A percentile compares a stretch with the other conserved stretches of the same genome.
Evolutionary conservation across 352 stramenopile genomes (phyloP).

Genomic region (Plasmopara viticola): DNA sequence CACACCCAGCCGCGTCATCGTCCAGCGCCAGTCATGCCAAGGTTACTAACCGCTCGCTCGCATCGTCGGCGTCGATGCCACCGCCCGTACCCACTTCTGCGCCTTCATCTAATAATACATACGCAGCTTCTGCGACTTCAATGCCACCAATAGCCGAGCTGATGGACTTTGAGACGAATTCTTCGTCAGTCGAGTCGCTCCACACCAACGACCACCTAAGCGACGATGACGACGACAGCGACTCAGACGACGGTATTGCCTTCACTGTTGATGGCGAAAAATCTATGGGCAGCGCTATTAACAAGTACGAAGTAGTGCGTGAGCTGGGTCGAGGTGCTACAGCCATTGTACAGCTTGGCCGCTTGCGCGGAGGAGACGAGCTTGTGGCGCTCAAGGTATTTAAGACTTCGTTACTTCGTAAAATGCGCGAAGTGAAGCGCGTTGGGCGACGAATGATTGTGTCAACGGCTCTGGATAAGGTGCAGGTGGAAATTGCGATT

Average conservation of each 20-base stretch:
- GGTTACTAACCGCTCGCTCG: constrained; percentile 3
- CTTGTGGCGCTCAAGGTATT: constrained; percentile 82
- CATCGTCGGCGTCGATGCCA: constrained; percentile 23
- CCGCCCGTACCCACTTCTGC: constrained; percentile 12
- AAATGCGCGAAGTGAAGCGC: constrained; percentile 82
- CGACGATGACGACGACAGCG: constrained; percentile 33
- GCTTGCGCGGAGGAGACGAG: constrained; percentile 41
- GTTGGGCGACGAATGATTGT: constrained; percentile 78
- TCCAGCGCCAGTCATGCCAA: constrained; percentile 16
- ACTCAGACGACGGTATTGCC: constrained; percentile 26
- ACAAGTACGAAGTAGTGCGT: constrained; percentile 76
- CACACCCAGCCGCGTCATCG: constrained; percentile 16
- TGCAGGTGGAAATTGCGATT: constrained; percentile 84
- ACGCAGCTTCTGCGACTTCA: neutral
- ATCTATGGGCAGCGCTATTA: constrained; percentile 33
- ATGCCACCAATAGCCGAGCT: constrained; percentile 11
- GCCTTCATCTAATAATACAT: neutral
- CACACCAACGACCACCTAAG: constrained; percentile 37
- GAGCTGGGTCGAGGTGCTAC: constrained; percentile 77
- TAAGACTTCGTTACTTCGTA: constrained; percentile 80
- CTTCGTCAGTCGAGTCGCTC: constrained; percentile 30
- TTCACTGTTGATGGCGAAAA: constrained; percentile 5
- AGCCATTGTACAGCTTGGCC: constrained; percentile 72
- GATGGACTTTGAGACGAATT: constrained; percentile 36
- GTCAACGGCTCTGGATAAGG: constrained; percentile 80